A percentile compares a stretch with the other conserved stretches of the same genome.
phyloP scores from a whole-genome alignment of 768 basidiomycete genomes.

The Kwoniella mangroviensis region DNA sequence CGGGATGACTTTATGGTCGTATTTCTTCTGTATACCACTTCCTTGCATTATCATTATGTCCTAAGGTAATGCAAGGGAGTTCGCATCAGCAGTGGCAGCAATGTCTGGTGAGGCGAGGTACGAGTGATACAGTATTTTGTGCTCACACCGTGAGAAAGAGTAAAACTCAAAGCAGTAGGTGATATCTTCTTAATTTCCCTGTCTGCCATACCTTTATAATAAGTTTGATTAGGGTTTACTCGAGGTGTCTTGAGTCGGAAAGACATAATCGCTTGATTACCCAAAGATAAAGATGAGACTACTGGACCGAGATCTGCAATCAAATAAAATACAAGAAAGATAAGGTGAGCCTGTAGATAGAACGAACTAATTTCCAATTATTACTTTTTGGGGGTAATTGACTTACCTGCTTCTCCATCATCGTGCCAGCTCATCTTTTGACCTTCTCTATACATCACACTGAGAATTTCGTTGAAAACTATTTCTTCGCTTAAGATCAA shows the following conservation, averaged over 20 bases:
- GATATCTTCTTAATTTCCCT: neutral
- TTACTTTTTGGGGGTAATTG: neutral
- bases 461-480: constrained; percentile 54
- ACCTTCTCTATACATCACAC: constrained; percentile 42
- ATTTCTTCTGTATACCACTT: constrained; percentile 38
- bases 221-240: constrained; percentile 11
- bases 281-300: constrained; percentile 52
- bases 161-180: constrained; percentile 29
- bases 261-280: constrained; percentile 50
- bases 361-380: no score
- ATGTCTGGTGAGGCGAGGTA: neutral
- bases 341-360: no score
- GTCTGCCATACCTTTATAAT: constrained; percentile 4
- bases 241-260: constrained; percentile 41
- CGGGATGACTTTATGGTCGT: constrained; percentile 44
- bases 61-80: constrained; percentile 7
- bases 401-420: constrained; percentile 50
- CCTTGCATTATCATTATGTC: constrained; percentile 50
- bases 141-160: constrained; percentile 49
- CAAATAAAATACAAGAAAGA: neutral
- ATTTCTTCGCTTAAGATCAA: constrained; percentile 22
- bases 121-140: neutral
- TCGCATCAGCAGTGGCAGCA: neutral
- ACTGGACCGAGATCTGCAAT: constrained; percentile 47
- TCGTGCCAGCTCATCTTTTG: constrained; percentile 56